Base-by-base conservation (phyloP, 1,284 basidiomycete species). In the Amylostereum areolatum region DNA sequence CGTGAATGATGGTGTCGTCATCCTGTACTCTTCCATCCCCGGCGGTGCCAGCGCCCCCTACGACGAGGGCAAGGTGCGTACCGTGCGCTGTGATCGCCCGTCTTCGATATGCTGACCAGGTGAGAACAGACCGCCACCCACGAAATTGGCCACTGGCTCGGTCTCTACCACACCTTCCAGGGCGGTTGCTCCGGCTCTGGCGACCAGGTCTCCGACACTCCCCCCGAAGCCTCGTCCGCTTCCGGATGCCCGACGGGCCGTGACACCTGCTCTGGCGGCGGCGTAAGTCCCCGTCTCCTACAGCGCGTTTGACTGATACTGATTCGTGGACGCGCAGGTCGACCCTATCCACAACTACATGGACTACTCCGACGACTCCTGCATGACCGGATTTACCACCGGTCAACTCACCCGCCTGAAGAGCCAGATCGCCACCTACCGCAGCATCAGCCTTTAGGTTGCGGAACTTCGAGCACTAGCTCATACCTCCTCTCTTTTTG, bases 121-220 rank as follows among this genome's bases (percentile, higher is more conserved):
- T 32, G 28, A 40, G 25, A 18, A 34, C 56, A 74, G 68, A 81
- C 79, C 9, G 59, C 74, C 40, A 77, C 75, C 4, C 79, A 81
- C 57, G 79, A 81, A 60, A 74, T 72, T 43, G 75, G 76, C 29
- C 77, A 78, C 63, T 78, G 75, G 76, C 70, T 78, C 55, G 78
- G 79, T 33, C 67, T 80, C 35, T 79, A 75, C 63, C 78, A 81
- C 60, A 77, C 78, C 34, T 82, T 80, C 68, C 73, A 81, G 57
- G 78, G 77, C 29, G 78, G 78, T 3, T 81, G 77, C 67, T 55
- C 54, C 33, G 68, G 67, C 35, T 48, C 64, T 12, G 79, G 78
- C 11, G 78, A 82, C 58, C 57, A 52, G 35, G 77, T 82, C 47
- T 56, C 60, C 33, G 80, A 81, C 55, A 80, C 78, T 2, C 72